phyloP scores from a whole-genome alignment of 257 asterid genomes.

The Gynochthodes officinalis region DNA sequence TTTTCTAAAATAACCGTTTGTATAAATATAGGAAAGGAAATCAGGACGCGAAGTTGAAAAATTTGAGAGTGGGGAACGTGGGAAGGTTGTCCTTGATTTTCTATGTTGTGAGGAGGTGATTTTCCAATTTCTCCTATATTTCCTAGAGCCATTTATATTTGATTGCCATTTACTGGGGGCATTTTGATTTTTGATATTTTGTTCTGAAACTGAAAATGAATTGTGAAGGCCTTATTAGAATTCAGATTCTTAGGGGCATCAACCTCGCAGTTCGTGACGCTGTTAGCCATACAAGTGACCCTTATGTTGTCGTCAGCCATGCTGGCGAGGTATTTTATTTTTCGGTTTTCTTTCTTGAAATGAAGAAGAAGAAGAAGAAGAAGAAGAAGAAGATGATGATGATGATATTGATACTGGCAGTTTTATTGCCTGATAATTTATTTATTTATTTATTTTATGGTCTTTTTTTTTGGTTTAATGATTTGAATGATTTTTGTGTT shows the following conservation, averaged over 20 bases:
- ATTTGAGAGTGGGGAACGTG: too few species aligned
- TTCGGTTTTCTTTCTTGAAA: too few species aligned
- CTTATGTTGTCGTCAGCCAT: slow-evolving; percentile 61
- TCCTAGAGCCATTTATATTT: not conserved
- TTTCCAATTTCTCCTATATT: not conserved
- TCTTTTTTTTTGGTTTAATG: too few species aligned
- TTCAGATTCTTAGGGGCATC: slow-evolving; percentile 58
- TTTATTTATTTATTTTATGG: too few species aligned
- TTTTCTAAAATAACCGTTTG: too few species aligned
- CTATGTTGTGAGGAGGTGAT: slow-evolving; percentile 29
- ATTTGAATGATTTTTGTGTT: not conserved
- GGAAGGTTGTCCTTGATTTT: slow-evolving; percentile 32
- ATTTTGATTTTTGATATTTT: not conserved
- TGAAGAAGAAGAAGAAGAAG: too few species aligned
- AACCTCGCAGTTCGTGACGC: slow-evolving; percentile 78
- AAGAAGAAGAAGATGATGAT: too few species aligned
- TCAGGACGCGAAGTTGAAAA: too few species aligned
- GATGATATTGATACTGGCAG: too few species aligned
- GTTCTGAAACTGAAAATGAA: slow-evolving; percentile 1
- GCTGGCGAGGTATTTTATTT: slow-evolving; percentile 54
- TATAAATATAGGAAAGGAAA: too few species aligned
- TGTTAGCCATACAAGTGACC: slow-evolving; percentile 57
- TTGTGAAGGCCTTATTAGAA: slow-evolving; percentile 48
- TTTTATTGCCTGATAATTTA: too few species aligned
- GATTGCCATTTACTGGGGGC: not conserved